Evolutionary conservation across 306 rosid species (phyloP).

Genomic region (Purshia tridentata): DNA sequence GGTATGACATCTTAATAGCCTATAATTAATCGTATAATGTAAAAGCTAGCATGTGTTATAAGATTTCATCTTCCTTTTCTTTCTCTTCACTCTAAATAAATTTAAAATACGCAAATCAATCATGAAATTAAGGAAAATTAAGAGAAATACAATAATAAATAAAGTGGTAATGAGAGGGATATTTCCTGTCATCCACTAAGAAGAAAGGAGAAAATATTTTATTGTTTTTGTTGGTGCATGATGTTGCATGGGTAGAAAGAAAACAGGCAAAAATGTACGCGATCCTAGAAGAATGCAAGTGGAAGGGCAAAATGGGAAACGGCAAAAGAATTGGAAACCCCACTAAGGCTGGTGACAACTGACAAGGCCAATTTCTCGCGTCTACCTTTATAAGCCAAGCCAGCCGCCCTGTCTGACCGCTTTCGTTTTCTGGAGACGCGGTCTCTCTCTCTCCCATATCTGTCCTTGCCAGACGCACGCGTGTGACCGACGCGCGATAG

Average conservation of each 20-base stretch:
- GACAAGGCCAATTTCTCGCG: conserved; percentile 6
- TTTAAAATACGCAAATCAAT: not conserved
- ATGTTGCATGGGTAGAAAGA: not conserved
- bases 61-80: not conserved
- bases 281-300: conserved; percentile 3
- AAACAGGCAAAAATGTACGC: not conserved
- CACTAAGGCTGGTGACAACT: not conserved
- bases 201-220: not conserved
- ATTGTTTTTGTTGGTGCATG: not conserved
- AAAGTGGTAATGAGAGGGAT: not conserved
- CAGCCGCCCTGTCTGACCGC: conserved; percentile 53
- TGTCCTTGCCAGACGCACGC: not conserved
- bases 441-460: no score
- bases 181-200: not conserved
- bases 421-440: conserved; percentile 8
- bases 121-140: not conserved
- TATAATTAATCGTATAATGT: not conserved
- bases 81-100: not conserved
- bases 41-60: not conserved
- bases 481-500: conserved; percentile 18
- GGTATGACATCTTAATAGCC: not conserved
- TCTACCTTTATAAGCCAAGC: conserved; percentile 5
- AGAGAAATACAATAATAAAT: not conserved
- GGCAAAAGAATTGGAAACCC: not conserved
- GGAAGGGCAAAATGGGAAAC: conserved; percentile 26